Evolutionary conservation across 495 filamentous ascomycete species (phyloP).

Genomic region (Chaetomidium leptoderma): DNA sequence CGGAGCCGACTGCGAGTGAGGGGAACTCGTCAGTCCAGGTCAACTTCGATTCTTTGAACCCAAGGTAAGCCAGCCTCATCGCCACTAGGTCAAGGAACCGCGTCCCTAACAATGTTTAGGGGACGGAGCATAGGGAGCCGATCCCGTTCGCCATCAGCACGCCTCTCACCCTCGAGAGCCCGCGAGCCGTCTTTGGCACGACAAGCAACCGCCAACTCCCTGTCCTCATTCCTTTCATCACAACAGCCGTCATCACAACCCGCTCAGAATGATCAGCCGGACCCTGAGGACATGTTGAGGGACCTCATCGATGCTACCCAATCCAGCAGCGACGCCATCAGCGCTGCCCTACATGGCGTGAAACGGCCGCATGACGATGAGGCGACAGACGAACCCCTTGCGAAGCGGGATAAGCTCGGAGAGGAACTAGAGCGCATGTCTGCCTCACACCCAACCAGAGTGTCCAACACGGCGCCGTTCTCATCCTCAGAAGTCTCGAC

Average conservation of each 20-base stretch:
- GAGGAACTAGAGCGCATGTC: constrained; percentile 28
- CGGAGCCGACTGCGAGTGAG: constrained; percentile 22
- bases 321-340: background rate
- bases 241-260: constrained; percentile 12
- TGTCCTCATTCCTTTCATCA: constrained; percentile 14
- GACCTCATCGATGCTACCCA: constrained; percentile 25
- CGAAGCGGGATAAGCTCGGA: constrained; percentile 31
- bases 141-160: constrained; percentile 12
- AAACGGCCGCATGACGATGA: constrained; percentile 28
- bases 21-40: constrained; percentile 30
- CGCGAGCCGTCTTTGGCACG: constrained; percentile 14
- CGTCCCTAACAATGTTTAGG: background rate
- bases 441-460: background rate
- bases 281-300: constrained; percentile 25
- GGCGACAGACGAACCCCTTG: constrained; percentile 17
- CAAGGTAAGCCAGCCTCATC: constrained; percentile 15
- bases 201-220: constrained; percentile 20
- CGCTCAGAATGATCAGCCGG: constrained; percentile 9
- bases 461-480: background rate
- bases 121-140: constrained; percentile 6
- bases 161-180: constrained; percentile 11
- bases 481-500: background rate
- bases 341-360: constrained; percentile 8
- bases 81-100: background rate
- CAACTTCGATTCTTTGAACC: constrained; percentile 24